A percentile compares a stretch with the other conserved stretches of the same genome.
These are phyloP conservation scores for Cyclotella atomus DNA, from an alignment of 108 stramenopile species.

Conservation along the genomic window DNA sequence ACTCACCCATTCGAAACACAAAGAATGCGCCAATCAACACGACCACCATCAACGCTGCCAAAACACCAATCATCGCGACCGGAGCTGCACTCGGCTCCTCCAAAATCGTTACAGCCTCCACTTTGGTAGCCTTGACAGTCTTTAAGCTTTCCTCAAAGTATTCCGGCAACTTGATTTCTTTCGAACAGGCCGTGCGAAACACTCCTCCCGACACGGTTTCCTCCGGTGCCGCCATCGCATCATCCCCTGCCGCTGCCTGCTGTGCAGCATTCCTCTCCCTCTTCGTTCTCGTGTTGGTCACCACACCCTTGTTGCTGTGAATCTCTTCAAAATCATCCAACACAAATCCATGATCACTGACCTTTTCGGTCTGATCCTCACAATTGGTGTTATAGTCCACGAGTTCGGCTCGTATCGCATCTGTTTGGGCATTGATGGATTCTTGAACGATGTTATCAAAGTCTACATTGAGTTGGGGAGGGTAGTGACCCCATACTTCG, in stretches of 20 bases:
- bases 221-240: not conserved
- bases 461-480: constrained; percentile 12
- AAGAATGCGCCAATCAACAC: constrained; percentile 5
- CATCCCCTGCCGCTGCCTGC: not conserved
- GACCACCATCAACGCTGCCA: not conserved
- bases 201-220: not conserved
- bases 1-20: constrained; percentile 17
- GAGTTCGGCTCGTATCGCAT: constrained; percentile 11
- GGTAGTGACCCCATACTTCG: constrained; percentile 24
- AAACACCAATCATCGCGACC: not conserved
- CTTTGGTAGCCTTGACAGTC: not conserved
- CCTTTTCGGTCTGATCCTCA: constrained; percentile 9
- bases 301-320: constrained; percentile 17
- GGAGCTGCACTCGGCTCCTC: constrained; percentile 6
- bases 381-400: constrained; percentile 19
- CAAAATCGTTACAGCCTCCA: not conserved
- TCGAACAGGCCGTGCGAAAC: constrained; percentile 15
- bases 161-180: constrained; percentile 4
- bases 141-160: constrained; percentile 17
- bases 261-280: not conserved
- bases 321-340: constrained; percentile 22
- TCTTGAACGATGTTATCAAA: constrained; percentile 32
- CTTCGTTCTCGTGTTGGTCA: not conserved
- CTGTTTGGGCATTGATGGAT: constrained; percentile 11
- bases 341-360: constrained; percentile 1